Base-by-base conservation (phyloP, 805 yeast genomes). In the Candida stauntonica region DNA sequence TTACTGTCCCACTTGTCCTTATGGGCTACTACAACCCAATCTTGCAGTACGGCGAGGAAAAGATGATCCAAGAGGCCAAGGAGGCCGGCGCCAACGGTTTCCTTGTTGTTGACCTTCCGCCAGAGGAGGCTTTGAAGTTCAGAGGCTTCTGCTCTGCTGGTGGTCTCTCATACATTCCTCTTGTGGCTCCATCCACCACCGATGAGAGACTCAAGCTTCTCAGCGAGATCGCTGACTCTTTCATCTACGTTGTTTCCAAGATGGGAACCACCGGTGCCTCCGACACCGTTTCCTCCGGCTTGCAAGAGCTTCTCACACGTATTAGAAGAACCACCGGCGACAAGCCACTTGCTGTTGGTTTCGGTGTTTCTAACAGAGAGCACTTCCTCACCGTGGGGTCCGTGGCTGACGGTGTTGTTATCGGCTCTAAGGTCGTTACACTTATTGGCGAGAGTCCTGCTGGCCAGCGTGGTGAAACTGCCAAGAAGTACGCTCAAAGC, bases 21-120 rank as follows among this genome's bases (percentile, higher is more conserved):
- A 93, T 93, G 99, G 99, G 99, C 43, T 93, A 93, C 73, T 93
- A 87, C 68, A 93, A 93, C 65, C 99, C 99, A 13, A 79, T 93
- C 48, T 61, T 86, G 59, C 81, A 75, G 49, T 91, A 82, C 59
- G 99, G 97, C 38, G 99, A 93, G 66, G 81, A 81, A 53, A 71
- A 78, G 61, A 71, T 93, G 67, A 77, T 88, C 46, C 66, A 70
- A 45, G 95, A 83, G 46, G 74, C 94, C n/a, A 78, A 80, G 36
- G 72, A 67, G 17, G 96, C 89, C 1, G 99, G 99, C 47, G 99
- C 88, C 34, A 88, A 86, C 57, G 99, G 98, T 17, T 93, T 81
- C 63, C 81, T 93, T 54, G 78, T 93, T 36, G 97, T 91, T 30
- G 99, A 93, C 62, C 70, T 93, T 53, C 99, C 99, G 35, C 99